These are phyloP conservation scores for Catharanthus roseus DNA, from an alignment of 257 asterid genomes.

Conservation along the genomic window DNA sequence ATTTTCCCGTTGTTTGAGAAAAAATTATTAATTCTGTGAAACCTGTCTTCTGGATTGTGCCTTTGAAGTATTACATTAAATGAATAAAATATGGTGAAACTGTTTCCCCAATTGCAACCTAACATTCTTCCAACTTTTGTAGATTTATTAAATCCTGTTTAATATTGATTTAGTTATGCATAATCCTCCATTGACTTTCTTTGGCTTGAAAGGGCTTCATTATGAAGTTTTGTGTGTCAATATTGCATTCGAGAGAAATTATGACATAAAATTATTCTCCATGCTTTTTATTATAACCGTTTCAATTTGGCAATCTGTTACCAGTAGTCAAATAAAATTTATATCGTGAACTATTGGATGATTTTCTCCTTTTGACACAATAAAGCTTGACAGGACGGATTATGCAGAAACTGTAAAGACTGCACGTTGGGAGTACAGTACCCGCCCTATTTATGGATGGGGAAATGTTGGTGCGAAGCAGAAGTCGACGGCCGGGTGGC, in stretches of 20 bases:
- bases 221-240: background rate
- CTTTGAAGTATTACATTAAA: background rate
- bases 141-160: background rate
- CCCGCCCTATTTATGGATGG: conserved; percentile 92
- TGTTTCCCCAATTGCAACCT: background rate
- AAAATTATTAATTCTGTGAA: background rate
- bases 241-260: background rate
- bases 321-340: background rate
- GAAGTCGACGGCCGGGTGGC: conserved; percentile 98
- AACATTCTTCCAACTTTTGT: background rate
- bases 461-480: conserved; percentile 80
- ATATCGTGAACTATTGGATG: background rate
- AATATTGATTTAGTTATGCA: background rate
- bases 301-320: background rate
- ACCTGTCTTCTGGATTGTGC: background rate
- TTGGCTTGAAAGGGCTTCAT: background rate
- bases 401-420: conserved; percentile 74
- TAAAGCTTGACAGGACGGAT: conserved; percentile 64
- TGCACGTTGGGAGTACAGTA: conserved; percentile 91
- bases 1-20: background rate
- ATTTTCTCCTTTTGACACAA: conserved; percentile 30
- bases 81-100: background rate
- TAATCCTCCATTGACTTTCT: background rate
- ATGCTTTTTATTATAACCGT: background rate
- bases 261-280: background rate